These are phyloP conservation scores for Aspergillus spinulosporus DNA, from an alignment of 2,329 filamentous ascomycete genomes.

Conservation along the genomic window DNA sequence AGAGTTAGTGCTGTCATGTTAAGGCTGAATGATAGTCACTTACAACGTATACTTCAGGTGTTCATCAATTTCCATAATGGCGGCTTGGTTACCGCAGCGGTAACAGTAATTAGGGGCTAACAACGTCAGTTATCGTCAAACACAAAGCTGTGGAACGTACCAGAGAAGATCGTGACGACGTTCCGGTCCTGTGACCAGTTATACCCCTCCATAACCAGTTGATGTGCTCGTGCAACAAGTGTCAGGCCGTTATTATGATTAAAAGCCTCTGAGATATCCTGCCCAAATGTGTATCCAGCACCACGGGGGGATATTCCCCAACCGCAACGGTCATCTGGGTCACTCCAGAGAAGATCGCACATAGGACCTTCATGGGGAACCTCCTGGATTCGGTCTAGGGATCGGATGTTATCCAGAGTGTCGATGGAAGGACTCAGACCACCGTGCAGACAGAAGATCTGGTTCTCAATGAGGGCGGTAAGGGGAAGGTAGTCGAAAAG, in stretches of 20 bases:
- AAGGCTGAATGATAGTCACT: slow-evolving; percentile 43
- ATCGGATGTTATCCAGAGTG: slow-evolving; percentile 91
- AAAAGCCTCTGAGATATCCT: slow-evolving; percentile 98
- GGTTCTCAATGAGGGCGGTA: slow-evolving; percentile 96
- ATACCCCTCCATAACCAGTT: slow-evolving; percentile 99
- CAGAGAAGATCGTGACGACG: slow-evolving; percentile 98
- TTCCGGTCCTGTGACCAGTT: slow-evolving; percentile 99
- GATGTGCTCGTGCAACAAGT: slow-evolving; percentile 91
- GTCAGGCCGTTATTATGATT: slow-evolving; percentile 99
- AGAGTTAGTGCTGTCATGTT: slow-evolving; percentile 13
- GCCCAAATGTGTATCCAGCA: slow-evolving; percentile 91
- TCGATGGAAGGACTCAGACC: slow-evolving; percentile 95
- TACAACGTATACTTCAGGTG: slow-evolving; percentile 99
- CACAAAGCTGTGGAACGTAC: slow-evolving; percentile 50
- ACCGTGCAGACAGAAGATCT: slow-evolving; percentile 98
- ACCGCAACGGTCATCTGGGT: slow-evolving; percentile 93
- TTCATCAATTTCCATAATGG: slow-evolving; percentile 99
- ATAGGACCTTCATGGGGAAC: slow-evolving; percentile 98
- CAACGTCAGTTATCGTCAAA: slow-evolving; percentile 26
- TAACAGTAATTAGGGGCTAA: slow-evolving; percentile 92
- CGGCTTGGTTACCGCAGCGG: slow-evolving; percentile 96
- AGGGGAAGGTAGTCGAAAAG: slow-evolving; percentile 98
- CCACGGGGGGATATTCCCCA: slow-evolving; percentile 96
- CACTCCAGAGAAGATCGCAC: slow-evolving; percentile 97
- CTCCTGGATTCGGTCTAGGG: slow-evolving; percentile 94